phyloP scores from a whole-genome alignment of 495 filamentous ascomycete genomes.

The Bombardia bombarda region DNA sequence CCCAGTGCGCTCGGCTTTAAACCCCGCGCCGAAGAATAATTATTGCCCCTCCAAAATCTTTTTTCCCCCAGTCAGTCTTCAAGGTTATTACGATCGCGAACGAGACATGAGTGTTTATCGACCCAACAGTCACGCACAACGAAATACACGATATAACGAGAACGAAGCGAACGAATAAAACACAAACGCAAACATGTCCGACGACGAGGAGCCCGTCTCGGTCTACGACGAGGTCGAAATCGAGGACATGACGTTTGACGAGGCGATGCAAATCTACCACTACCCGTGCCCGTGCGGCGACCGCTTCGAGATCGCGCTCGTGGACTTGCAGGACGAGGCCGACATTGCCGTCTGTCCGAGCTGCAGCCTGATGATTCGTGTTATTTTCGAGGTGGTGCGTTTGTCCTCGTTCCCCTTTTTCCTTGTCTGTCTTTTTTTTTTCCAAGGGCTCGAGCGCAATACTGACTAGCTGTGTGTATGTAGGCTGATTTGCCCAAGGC shows the following conservation, averaged over 20 bases:
- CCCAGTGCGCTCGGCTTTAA: too few relatives aligned
- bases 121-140: too few relatives aligned
- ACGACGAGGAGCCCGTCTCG: conserved; percentile 54
- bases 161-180: neutral
- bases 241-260: conserved; percentile 95
- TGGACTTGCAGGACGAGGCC: conserved; percentile 77
- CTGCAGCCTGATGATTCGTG: conserved; percentile 90
- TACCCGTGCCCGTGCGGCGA: conserved; percentile 97
- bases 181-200: conserved; percentile 45
- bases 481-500: conserved; percentile 29
- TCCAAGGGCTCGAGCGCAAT: neutral
- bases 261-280: conserved; percentile 75
- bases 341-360: conserved; percentile 94
- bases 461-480: neutral
- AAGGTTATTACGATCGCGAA: too few relatives aligned
- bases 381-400: conserved; percentile 83
- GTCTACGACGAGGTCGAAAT: conserved; percentile 99
- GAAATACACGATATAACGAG: neutral
- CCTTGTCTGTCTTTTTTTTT: neutral
- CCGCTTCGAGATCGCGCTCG: conserved; percentile 85
- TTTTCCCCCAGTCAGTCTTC: too few relatives aligned
- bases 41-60: too few relatives aligned
- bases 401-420: neutral
- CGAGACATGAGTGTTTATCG: too few relatives aligned
- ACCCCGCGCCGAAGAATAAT: too few relatives aligned